A percentile compares a stretch with the other conserved stretches of the same genome.
Evolutionary conservation across 192 early-diverging fungal species (phyloP).

Genomic region (Haplosporangium gracile): DNA sequence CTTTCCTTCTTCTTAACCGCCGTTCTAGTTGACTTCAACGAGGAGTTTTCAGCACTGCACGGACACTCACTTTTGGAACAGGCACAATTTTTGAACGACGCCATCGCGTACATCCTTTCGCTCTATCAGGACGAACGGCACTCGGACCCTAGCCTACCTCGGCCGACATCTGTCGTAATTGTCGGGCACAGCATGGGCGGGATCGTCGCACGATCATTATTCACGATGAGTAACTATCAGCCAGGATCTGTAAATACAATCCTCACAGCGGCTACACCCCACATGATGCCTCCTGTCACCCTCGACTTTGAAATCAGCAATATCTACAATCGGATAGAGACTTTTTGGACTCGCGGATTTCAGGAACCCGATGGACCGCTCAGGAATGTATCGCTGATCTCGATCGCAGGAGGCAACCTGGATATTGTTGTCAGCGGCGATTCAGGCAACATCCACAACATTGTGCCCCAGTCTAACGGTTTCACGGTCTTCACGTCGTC

Average conservation of each 20-base stretch:
- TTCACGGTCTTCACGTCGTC: constrained; percentile 85
- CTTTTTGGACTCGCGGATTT: constrained; percentile 76
- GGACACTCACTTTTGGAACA: constrained; percentile 87
- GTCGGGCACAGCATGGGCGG: constrained; percentile 98
- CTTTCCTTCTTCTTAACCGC: constrained; percentile 13
- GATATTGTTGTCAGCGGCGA: constrained; percentile 90
- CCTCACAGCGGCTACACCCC: constrained; percentile 92
- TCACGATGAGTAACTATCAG: constrained; percentile 79
- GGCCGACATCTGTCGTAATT: constrained; percentile 82
- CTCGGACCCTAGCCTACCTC: constrained; percentile 44
- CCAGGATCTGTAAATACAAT: constrained; percentile 84
- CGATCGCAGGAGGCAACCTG: constrained; percentile 91
- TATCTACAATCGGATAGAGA: constrained; percentile 77
- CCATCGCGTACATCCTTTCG: constrained; percentile 81
- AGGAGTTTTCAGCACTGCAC: constrained; percentile 94
- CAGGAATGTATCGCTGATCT: constrained; percentile 77
- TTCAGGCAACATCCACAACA: constrained; percentile 73
- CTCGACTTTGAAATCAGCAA: constrained; percentile 73
- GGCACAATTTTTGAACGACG: constrained; percentile 88
- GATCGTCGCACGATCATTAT: constrained; percentile 86
- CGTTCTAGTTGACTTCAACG: constrained; percentile 82
- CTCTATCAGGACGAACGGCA: constrained; percentile 73
- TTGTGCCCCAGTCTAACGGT: constrained; percentile 75
- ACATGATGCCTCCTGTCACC: constrained; percentile 83
- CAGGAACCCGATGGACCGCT: constrained; percentile 36